phyloP scores from a whole-genome alignment of 2,329 filamentous ascomycete species.

The Aspergillus transmontanensis region DNA sequence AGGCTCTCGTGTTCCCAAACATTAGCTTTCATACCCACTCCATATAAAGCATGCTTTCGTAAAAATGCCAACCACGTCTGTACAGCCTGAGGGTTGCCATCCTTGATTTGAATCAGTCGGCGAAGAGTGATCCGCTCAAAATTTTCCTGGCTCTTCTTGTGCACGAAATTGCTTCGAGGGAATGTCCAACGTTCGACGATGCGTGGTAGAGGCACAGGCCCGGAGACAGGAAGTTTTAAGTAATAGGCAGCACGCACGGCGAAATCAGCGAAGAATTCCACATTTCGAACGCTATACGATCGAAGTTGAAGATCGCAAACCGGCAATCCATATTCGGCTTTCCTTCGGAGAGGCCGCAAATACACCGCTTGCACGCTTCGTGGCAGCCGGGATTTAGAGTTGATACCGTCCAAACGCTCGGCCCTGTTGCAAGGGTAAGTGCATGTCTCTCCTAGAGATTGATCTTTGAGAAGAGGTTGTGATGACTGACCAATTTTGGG shows the following conservation, averaged over 20 bases:
- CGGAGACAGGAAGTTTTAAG: slow-evolving; percentile 80
- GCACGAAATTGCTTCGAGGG: slow-evolving; percentile 83
- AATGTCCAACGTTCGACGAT: slow-evolving; percentile 95
- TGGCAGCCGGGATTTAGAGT: slow-evolving; percentile 61
- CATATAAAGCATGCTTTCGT: slow-evolving; percentile 88
- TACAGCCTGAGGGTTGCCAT: slow-evolving; percentile 85
- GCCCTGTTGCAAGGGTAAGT: slow-evolving; percentile 30
- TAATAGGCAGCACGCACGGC: slow-evolving; percentile 94
- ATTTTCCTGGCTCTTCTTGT: slow-evolving; percentile 98
- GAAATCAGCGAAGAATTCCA: slow-evolving; percentile 95
- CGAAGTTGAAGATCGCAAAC: slow-evolving; percentile 90
- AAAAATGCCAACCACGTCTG: slow-evolving; percentile 91
- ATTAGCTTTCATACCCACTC: slow-evolving; percentile 99
- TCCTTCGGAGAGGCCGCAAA: slow-evolving; percentile 77
- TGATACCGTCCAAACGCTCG: slow-evolving; percentile 38
- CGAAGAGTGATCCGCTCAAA: slow-evolving; percentile 89
- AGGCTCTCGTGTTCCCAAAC: slow-evolving; percentile 83
- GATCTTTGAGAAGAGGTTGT: not conserved
- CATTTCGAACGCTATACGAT: slow-evolving; percentile 84
- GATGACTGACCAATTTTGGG: slow-evolving; percentile 14
- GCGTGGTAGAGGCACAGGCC: slow-evolving; percentile 81
- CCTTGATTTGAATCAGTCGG: slow-evolving; percentile 86
- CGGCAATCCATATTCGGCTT: slow-evolving; percentile 74
- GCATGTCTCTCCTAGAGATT: not conserved
- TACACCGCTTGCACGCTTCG: slow-evolving; percentile 83